These are phyloP conservation scores for Emmonsiellopsis sp. DNA, from an alignment of 2,329 filamentous ascomycete species.

Conservation along the genomic window DNA sequence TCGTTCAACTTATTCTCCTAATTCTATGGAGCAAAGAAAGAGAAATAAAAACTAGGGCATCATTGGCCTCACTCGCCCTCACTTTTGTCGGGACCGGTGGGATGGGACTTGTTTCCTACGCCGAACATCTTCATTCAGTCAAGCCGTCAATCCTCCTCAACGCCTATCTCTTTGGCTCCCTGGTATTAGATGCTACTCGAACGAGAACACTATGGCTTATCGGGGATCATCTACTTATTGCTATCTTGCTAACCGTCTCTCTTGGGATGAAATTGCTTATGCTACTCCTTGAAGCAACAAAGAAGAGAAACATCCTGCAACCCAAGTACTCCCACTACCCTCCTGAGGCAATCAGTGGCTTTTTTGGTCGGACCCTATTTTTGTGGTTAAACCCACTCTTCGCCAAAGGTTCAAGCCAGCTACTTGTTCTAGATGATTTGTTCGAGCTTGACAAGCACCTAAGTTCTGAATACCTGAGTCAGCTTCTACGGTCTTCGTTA, in stretches of 20 bases:
- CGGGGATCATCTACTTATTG: constrained; percentile 25
- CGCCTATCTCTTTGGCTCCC: constrained; percentile 36
- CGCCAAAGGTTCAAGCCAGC: constrained; percentile 36
- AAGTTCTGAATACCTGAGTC: constrained; percentile 27
- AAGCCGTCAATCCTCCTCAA: constrained; percentile 40
- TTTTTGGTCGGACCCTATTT: constrained; percentile 42
- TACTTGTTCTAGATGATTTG: constrained; percentile 36
- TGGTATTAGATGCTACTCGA: constrained; percentile 38
- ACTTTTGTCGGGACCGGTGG: constrained; percentile 19
- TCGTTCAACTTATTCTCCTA: constrained; percentile 28
- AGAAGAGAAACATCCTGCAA: constrained; percentile 35
- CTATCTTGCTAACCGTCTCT: constrained; percentile 33
- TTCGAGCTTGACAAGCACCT: constrained; percentile 37
- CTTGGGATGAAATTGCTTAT: constrained; percentile 36
- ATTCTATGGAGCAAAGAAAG: constrained; percentile 27
- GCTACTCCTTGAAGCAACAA: constrained; percentile 35
- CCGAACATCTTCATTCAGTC: constrained; percentile 38
- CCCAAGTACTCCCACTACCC: constrained; percentile 32
- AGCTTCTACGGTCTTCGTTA: constrained; percentile 26
- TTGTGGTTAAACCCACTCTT: constrained; percentile 48
- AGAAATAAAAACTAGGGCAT: constrained; percentile 23
- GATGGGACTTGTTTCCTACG: constrained; percentile 34
- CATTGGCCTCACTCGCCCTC: constrained; percentile 25
- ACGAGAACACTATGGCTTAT: constrained; percentile 37
- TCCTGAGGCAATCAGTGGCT: constrained; percentile 42